These are phyloP conservation scores for Cyberlindnera meyerae DNA, from an alignment of 805 yeast genomes.

Conservation along the genomic window DNA sequence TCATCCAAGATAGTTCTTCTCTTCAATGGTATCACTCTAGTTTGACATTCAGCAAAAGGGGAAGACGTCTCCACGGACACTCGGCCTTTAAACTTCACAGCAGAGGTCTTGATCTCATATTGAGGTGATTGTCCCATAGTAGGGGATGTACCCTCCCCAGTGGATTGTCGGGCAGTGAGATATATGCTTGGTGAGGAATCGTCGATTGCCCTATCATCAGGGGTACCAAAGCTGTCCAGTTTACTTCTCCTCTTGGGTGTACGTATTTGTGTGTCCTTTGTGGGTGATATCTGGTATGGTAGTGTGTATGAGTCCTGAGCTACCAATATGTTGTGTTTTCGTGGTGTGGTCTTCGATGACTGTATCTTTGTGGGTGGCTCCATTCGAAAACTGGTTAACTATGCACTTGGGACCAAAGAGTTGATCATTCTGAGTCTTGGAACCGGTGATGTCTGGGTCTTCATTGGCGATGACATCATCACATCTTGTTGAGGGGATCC, in stretches of 20 bases:
- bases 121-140: neutral
- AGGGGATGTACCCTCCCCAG: neutral
- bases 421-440: neutral
- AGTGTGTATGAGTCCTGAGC: constrained; percentile 18
- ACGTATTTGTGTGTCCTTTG: neutral
- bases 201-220: neutral
- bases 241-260: no score
- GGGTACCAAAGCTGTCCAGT: no score
- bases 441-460: neutral
- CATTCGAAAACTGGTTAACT: constrained; percentile 23
- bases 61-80: constrained; percentile 12
- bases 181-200: constrained; percentile 14
- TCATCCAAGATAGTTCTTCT: constrained; percentile 8
- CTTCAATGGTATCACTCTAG: constrained; percentile 17
- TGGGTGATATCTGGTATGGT: constrained; percentile 17
- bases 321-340: constrained; percentile 11
- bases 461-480: constrained; percentile 7
- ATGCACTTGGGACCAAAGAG: constrained; percentile 18
- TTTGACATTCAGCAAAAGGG: constrained; percentile 10
- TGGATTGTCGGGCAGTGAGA: constrained; percentile 12
- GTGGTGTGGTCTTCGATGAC: constrained; percentile 14
- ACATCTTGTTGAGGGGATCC: neutral
- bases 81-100: constrained; percentile 15
- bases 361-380: constrained; percentile 19
- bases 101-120: constrained; percentile 11